phyloP scores from a whole-genome alignment of 768 basidiomycete genomes.

The Pholiota conissans region DNA sequence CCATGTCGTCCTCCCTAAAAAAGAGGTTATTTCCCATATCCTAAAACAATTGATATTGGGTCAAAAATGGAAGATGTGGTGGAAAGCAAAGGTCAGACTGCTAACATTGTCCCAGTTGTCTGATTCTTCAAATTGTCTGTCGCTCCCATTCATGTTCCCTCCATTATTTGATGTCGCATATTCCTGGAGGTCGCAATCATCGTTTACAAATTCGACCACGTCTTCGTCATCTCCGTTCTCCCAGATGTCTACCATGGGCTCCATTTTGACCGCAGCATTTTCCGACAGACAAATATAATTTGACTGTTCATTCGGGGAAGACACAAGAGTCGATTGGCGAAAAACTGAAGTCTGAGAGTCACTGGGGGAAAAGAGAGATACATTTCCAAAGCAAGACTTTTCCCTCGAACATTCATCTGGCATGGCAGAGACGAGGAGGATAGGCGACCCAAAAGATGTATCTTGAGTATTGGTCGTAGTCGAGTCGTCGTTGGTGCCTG shows the following conservation, averaged over 20 bases:
- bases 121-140: not conserved
- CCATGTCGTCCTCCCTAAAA: not conserved
- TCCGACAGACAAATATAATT: not conserved
- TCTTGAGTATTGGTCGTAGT: not conserved
- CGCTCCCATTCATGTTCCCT: not conserved
- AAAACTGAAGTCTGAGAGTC: not conserved
- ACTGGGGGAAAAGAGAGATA: slow-evolving; percentile 13
- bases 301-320: not conserved
- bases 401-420: not conserved
- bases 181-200: not conserved
- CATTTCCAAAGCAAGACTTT: slow-evolving; percentile 17
- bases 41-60: not conserved
- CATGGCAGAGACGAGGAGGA: not conserved
- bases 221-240: slow-evolving; percentile 69
- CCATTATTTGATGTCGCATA: not conserved
- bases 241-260: slow-evolving; percentile 51
- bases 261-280: slow-evolving; percentile 23
- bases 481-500: not conserved
- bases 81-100: not conserved
- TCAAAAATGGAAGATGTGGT: not conserved
- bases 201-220: slow-evolving; percentile 1
- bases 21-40: not conserved
- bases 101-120: not conserved
- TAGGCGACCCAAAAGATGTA: not conserved
- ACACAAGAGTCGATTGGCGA: not conserved